These are phyloP conservation scores for Schizosaccharomyces japonicus DNA, from an alignment of 805 yeast species.

Conservation along the genomic window DNA sequence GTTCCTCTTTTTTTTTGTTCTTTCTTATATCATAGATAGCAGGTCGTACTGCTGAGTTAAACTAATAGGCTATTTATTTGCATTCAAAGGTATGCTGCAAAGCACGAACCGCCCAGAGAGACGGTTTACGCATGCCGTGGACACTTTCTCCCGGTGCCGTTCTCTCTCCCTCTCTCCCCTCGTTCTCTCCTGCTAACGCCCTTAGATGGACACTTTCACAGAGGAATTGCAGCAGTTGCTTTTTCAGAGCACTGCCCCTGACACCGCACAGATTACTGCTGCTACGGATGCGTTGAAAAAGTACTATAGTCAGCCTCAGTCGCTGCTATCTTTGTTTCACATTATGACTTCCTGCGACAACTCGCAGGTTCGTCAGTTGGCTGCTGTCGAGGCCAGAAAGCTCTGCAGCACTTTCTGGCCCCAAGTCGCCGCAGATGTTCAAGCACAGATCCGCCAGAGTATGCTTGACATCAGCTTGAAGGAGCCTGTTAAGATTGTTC, in stretches of 20 bases:
- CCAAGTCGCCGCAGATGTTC: slow-evolving; percentile 17
- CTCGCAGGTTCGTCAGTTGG: slow-evolving; percentile 60
- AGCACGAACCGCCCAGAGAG: no score
- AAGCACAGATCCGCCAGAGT: slow-evolving; percentile 40
- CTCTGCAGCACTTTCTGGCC: slow-evolving; percentile 51
- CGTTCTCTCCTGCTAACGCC: neutral
- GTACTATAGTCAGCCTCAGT: slow-evolving; percentile 42
- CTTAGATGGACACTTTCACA: neutral
- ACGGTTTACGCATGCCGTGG: neutral
- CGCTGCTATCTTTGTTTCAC: slow-evolving; percentile 64
- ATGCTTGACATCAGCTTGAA: slow-evolving; percentile 44
- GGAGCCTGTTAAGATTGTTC: slow-evolving; percentile 38
- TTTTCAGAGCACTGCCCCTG: slow-evolving; percentile 54
- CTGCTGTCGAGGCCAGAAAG: slow-evolving; percentile 92
- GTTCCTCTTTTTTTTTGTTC: no score
- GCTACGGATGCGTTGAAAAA: slow-evolving; percentile 61
- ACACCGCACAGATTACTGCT: slow-evolving; percentile 47
- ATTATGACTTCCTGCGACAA: slow-evolving; percentile 47
- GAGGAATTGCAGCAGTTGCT: slow-evolving; percentile 29
- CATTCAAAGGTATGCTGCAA: no score
- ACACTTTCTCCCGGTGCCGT: neutral
- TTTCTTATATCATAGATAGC: no score
- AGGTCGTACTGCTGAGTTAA: no score
- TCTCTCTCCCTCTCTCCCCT: neutral
- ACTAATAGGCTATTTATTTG: no score